Evolutionary conservation across 106 monocot species (phyloP).

Genomic region (Apostasia ramifera): DNA sequence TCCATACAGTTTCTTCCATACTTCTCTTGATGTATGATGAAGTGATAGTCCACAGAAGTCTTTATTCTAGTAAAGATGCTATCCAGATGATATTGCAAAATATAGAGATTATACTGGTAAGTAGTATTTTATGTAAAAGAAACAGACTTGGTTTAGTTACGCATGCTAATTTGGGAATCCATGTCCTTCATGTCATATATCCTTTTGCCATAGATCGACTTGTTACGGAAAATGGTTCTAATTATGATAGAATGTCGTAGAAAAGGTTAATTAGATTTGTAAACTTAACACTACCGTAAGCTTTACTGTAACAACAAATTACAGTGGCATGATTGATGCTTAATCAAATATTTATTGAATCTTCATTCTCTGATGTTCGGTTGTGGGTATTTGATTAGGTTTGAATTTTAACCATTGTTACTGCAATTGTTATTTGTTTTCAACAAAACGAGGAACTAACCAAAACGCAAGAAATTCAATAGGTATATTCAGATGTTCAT

Average conservation of each 20-base stretch:
- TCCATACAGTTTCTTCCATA: conserved; percentile 27
- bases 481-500: too few species aligned
- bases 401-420: too few species aligned
- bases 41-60: conserved; percentile 22
- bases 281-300: too few species aligned
- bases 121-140: neutral
- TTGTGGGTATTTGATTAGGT: too few species aligned
- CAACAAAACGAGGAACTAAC: too few species aligned
- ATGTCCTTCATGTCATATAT: neutral
- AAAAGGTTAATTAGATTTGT: neutral
- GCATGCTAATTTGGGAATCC: neutral
- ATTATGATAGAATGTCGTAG: too few species aligned
- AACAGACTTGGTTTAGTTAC: neutral
- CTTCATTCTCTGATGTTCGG: too few species aligned
- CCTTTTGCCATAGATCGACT: neutral
- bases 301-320: too few species aligned
- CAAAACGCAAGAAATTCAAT: too few species aligned
- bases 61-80: conserved; percentile 24
- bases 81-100: conserved; percentile 28
- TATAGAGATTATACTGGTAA: conserved; percentile 36
- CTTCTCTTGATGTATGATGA: conserved; percentile 40
- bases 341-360: too few species aligned
- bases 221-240: neutral
- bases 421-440: too few species aligned
- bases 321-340: too few species aligned